Percentiles rank a stretch among this genome's conserved stretches.
Conservation (phyloP, 768 basidiomycete genomes). For the Mrakia blollopis region DNA sequence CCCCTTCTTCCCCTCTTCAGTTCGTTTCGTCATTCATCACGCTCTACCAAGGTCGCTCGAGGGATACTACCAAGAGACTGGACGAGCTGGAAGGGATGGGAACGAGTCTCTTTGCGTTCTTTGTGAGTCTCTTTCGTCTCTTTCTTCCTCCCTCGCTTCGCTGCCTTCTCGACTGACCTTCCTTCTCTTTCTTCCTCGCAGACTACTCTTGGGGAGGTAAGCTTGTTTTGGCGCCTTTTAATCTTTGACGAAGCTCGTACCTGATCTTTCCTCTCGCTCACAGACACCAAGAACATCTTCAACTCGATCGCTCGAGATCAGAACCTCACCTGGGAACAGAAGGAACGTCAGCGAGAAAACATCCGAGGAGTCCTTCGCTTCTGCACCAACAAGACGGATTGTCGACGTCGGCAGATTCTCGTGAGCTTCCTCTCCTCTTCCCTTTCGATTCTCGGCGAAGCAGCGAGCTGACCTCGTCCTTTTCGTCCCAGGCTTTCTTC, state of each 20-base stretch:
- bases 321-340: conserved; percentile 54
- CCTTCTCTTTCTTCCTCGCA: neutral
- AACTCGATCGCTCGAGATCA: conserved; percentile 57
- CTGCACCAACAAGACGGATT: conserved; percentile 73
- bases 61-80: conserved; percentile 93
- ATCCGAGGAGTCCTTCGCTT: conserved; percentile 69
- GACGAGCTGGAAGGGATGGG: conserved; percentile 90
- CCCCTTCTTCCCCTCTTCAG: conserved; percentile 46
- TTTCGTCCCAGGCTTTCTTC: conserved; percentile 58
- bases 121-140: conserved; percentile 53
- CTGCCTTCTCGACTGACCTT: neutral
- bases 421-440: conserved; percentile 6
- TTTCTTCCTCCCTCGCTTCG: neutral
- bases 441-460: neutral
- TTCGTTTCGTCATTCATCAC: conserved; percentile 87
- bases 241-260: no score
- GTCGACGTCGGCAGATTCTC: conserved; percentile 80
- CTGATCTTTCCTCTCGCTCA: neutral
- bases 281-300: conserved; percentile 56
- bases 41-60: conserved; percentile 76
- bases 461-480: neutral
- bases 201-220: conserved; percentile 30
- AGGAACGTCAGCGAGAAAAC: conserved; percentile 61
- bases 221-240: neutral
- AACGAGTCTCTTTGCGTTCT: conserved; percentile 75